Base-by-base conservation (phyloP, 805 yeast species). In the Hanseniaspora occidentalis region DNA sequence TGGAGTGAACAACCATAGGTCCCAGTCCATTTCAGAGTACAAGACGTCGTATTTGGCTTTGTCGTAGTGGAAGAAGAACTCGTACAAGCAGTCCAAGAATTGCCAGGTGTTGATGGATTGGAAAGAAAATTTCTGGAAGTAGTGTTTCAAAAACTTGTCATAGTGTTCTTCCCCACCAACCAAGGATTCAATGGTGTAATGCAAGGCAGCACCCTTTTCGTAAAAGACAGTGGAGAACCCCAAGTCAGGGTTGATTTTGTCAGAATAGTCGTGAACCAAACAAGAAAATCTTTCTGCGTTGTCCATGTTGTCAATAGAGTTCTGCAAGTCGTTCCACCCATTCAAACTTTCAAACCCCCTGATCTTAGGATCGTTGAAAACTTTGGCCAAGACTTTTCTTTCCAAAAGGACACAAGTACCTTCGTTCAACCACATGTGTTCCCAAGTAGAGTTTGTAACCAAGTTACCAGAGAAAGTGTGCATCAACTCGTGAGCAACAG, bases 361-460 rank as follows among this genome's bases (percentile, higher is more conserved):
- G 20, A 41, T 37, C 17, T 37, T 37, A 33, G 36, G 40, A 50
- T 83, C 89, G 19, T 92, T 95, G 53, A 84, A 84, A n/a, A 84
- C 57, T 13, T 68, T 71, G 14, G 83, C 94, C 22, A 76, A 65
- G 44, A 86, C 85, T 51, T 95, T 67, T 57, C 96, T 73, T 61
- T 86, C 96, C 27, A 86, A 61, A 57, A 86, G 86, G 31, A 86
- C 95, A 5, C 95, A 85, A 95, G 95, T 86, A 27, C 96, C 96
- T 64, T 86, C 96, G 57, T 86, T 86, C 49, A 86, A 71, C 92
- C 94, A 86, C 59, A 86, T 85, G 62, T 85, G 94, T 54, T 84
- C 88, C 92, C 95, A 86, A 0, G 92, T 80, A 51, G 80, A 75
- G 59, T 84, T 86, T 22, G 95, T 86, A 33, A 86, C 95, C 48